Base-by-base conservation (phyloP, 164 flowering plant genomes). In the Tetrastigma voinierianum region DNA sequence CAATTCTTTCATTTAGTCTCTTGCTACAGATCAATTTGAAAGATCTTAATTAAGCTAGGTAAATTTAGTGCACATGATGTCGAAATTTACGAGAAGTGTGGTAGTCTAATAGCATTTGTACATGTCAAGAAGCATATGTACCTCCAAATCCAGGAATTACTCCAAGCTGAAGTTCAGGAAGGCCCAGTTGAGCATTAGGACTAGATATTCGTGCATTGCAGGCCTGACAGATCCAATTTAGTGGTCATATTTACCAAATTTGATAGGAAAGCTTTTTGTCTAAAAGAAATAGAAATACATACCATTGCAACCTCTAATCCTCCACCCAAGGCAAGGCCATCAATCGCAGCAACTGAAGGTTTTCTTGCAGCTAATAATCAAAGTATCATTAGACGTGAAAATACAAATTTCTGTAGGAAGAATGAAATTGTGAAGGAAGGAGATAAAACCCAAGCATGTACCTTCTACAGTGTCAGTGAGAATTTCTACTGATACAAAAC, bases 91-190 rank as follows among this genome's bases (percentile, higher is more conserved):
- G 6, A 32, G 40, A 32, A 7, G 0, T 32, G 6, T 32, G 40
- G 7, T 32, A 32, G 40, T 3, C 40, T 32, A 32, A 32, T 32
- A n/a, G n/a, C n/a, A 19, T 18, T 53, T 15, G 18, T 53, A 4
- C 57, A 53, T 53, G 19, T 53, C 57, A 53, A 15, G 10, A 12
- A 2, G 23, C 11, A 57, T 57, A 19, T 19, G 14, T 86, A 95
- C 99, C 99, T 89, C 99, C n/a, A n/a, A 89, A 81, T 52, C 97
- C 99, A 74, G 99, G 99, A 77, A 95, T 78, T 21, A 95, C 10
- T 63, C 99, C 99, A 52, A 86, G 90, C 76, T 90, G 97, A 73
- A 95, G 99, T 77, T 95, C 99, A 57, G 99, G 93, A 56, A 95
- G 79, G 32, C 97, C 97, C 46, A 95, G 71, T 70, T 87, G 93